Conservation (phyloP, 305 asterid genomes). For the Ajuga reptans region DNA sequence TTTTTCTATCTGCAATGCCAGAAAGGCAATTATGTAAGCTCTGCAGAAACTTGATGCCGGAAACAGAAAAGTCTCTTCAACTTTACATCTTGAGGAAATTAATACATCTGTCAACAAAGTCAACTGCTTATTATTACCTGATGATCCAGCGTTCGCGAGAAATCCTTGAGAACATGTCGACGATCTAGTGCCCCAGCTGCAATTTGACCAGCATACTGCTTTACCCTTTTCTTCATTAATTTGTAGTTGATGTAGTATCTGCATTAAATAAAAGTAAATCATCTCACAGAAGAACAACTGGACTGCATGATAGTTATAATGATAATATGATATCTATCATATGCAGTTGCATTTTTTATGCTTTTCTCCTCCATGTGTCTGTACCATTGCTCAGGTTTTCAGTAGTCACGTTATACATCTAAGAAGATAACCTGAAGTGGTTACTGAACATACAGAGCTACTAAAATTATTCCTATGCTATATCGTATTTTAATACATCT, state of each 20-base stretch:
- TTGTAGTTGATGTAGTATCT: conserved; percentile 98
- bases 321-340: not conserved
- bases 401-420: not conserved
- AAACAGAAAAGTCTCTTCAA: not conserved
- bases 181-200: conserved; percentile 70
- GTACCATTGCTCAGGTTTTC: not conserved
- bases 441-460: conserved; percentile 1
- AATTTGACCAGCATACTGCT: conserved; percentile 69
- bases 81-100: not conserved
- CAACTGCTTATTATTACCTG: conserved; percentile 43
- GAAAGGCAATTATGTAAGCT: conserved; percentile 13
- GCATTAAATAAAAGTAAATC: conserved; percentile 18
- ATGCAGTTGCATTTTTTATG: not conserved
- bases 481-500: conserved; percentile 8
- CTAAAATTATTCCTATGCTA: not conserved
- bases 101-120: not conserved
- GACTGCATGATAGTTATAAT: not conserved
- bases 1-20: conserved; percentile 72
- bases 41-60: not conserved
- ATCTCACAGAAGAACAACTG: conserved; percentile 9
- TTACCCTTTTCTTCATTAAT: conserved; percentile 86
- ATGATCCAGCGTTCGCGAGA: conserved; percentile 81
- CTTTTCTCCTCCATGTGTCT: not conserved
- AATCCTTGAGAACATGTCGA: conserved; percentile 87
- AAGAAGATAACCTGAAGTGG: not conserved